Evolutionary conservation across 345 rosid species (phyloP), one percentile per base, ranked within the genome.

Genomic region (Geranium brycei): DNA sequence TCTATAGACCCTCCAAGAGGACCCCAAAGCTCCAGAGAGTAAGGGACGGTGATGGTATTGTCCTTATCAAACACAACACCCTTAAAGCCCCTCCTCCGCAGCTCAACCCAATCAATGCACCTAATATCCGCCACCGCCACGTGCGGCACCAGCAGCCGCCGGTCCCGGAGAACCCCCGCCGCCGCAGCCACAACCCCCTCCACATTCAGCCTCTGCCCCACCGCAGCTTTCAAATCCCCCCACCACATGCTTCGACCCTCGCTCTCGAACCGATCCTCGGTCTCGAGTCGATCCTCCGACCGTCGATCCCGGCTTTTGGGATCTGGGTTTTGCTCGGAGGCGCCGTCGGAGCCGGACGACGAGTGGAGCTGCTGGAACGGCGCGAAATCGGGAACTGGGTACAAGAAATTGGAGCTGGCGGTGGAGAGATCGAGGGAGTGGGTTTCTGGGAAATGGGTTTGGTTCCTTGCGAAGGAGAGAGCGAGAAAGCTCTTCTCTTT

Each of bases 31-130:
- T 85, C 73, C 77, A 95, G 72, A 66, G 91, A 74, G 72, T 95
- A 91, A 66, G 97, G 97, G 64, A 83, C 95, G 1, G 97, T 91
- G 19, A 95, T 84, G 1, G 97, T 95, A 63, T 95, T 95, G 62
- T 95, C 99, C 75, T 95, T 95, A 63, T 95, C 99, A 60, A 95
- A 95, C 19, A 95, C 99, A 8, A 95, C 97, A 2, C 96, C 99
- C 61, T 73, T 80, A 71, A 91, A 95, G 0, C 99, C 99, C 68
- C 82, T 85, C 64, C 64, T 76, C 32, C 73, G 86, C 58, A 95
- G 84, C 79, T 85, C 95, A 18, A 65, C 78, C 99, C 99, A 91
- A 66, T 95, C 95, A 73, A 91, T 80, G 66, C 79, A 73, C 71
- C 97, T 71, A 56, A 91, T 73, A 73, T 88, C 91, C 16, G 80